Percentiles rank a stretch among this genome's conserved stretches.
phyloP scores from a whole-genome alignment of 345 rosid species.

The Brassica incana region DNA sequence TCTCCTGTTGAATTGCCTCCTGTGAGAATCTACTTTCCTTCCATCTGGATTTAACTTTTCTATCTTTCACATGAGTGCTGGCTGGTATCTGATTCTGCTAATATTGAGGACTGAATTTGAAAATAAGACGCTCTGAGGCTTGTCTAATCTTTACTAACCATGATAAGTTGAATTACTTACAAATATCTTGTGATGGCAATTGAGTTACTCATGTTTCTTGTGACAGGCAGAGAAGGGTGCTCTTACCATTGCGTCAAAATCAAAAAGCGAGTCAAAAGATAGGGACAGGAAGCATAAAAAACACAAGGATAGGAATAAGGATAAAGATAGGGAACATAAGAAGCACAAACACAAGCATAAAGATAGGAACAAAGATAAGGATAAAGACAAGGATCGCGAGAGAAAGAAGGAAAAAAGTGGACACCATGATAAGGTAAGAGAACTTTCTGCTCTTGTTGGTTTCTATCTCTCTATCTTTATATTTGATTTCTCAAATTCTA shows the following conservation, averaged over 20 bases:
- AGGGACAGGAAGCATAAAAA: slow-evolving; percentile 85
- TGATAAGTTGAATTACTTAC: not conserved
- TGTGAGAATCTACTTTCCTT: slow-evolving; percentile 43
- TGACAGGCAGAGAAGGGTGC: slow-evolving; percentile 72
- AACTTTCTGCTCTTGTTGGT: slow-evolving; percentile 29
- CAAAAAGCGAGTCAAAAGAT: slow-evolving; percentile 67
- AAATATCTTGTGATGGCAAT: slow-evolving; percentile 10
- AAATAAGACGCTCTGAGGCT: not conserved
- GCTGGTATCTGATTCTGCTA: not conserved
- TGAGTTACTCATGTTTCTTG: not conserved
- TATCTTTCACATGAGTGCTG: not conserved
- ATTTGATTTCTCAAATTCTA: not conserved
- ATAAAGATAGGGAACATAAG: slow-evolving; percentile 85
- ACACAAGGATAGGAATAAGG: slow-evolving; percentile 77
- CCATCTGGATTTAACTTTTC: slow-evolving; percentile 1
- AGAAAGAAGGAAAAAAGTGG: slow-evolving; percentile 75
- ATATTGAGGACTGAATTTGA: not conserved
- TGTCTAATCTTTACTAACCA: slow-evolving; percentile 2
- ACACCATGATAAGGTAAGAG: slow-evolving; percentile 71
- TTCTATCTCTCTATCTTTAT: not conserved
- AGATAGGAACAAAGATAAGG: slow-evolving; percentile 79
- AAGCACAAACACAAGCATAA: slow-evolving; percentile 83
- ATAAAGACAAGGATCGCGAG: slow-evolving; percentile 71
- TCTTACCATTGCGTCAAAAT: slow-evolving; percentile 72
- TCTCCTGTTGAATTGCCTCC: slow-evolving; percentile 60